phyloP scores from a whole-genome alignment of 192 early-diverging fungal genomes.

The Chytriomyces confervae region DNA sequence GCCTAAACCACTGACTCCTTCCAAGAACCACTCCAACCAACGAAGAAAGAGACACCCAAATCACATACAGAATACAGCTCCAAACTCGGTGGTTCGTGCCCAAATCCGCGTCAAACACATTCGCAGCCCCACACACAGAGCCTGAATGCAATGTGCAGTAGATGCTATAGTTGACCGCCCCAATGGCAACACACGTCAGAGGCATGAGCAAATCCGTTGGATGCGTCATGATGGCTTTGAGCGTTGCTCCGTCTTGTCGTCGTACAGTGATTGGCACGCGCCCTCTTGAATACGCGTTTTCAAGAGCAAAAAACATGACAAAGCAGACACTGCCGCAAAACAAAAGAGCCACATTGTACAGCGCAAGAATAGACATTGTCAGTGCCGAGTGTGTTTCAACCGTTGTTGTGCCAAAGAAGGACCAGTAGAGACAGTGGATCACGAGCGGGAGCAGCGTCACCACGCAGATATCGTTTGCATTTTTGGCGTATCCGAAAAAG shows the following conservation, averaged over 20 bases:
- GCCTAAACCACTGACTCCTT: background rate
- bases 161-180: background rate
- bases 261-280: background rate
- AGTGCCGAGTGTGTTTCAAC: background rate
- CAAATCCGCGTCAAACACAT: background rate
- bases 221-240: background rate
- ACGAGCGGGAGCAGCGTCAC: background rate
- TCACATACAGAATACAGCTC: background rate
- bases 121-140: background rate
- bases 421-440: background rate
- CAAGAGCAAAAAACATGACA: background rate
- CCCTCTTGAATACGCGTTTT: background rate
- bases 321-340: background rate
- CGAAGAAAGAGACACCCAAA: background rate
- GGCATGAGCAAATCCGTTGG: background rate
- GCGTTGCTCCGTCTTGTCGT: too few relatives aligned
- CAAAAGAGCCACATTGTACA: background rate
- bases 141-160: background rate
- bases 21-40: background rate
- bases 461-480: background rate
- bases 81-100: background rate
- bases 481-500: background rate
- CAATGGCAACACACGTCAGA: background rate
- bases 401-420: background rate
- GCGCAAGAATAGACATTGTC: background rate